These are phyloP conservation scores for Solanum chilense DNA, from an alignment of 257 asterid species.

Conservation along the genomic window DNA sequence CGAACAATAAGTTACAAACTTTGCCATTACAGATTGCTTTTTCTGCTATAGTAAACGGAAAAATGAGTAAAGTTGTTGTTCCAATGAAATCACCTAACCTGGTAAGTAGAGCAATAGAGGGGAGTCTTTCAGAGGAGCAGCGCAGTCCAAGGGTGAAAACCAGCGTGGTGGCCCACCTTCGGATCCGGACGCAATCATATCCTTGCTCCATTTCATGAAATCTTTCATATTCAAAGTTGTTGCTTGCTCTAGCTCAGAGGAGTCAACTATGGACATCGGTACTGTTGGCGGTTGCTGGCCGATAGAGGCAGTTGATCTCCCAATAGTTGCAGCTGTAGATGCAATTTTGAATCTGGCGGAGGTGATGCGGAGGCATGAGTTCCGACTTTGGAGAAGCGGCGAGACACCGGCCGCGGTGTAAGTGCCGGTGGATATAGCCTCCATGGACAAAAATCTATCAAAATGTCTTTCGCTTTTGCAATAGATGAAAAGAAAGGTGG, in stretches of 20 bases:
- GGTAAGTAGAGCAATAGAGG: slow-evolving; percentile 71
- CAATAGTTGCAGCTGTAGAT: background rate
- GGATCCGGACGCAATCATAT: slow-evolving; percentile 25
- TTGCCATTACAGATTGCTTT: background rate
- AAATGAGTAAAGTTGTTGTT: background rate
- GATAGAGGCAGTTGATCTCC: background rate
- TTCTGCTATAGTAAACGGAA: background rate
- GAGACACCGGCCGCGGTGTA: background rate
- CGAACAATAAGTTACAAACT: background rate
- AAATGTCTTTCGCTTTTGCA: background rate
- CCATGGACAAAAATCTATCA: background rate
- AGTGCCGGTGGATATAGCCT: background rate
- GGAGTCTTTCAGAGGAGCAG: slow-evolving; percentile 17
- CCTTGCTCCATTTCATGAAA: slow-evolving; percentile 33
- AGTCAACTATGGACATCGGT: background rate
- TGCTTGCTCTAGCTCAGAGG: background rate
- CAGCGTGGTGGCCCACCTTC: slow-evolving; percentile 82
- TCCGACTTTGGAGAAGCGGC: background rate
- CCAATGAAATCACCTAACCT: slow-evolving; percentile 19
- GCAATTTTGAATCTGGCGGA: background rate
- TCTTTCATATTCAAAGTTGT: slow-evolving; percentile 24
- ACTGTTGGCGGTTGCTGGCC: background rate
- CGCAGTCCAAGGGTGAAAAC: slow-evolving; percentile 58
- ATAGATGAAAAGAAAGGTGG: background rate
- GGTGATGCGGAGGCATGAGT: background rate